Evolutionary conservation across 257 asterid species (phyloP).

Genomic region (Linaria vulgaris): DNA sequence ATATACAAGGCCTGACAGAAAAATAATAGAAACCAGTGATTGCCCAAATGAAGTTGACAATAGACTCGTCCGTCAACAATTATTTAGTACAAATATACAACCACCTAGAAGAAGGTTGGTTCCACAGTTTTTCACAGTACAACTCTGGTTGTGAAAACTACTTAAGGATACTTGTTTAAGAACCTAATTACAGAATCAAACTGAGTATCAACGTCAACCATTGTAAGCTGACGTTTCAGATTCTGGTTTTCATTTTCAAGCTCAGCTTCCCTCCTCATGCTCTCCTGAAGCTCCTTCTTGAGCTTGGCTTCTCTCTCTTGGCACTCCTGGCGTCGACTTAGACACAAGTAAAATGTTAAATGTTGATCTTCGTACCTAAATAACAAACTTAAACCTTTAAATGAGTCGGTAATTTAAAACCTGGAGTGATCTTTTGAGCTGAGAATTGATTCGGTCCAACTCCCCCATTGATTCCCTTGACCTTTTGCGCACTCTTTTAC

Average conservation of each 20-base stretch:
- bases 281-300: neutral
- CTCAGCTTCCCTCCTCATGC: neutral
- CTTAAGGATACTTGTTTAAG: neutral
- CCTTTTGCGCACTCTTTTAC: conserved; percentile 23
- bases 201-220: conserved; percentile 21
- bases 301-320: conserved; percentile 21
- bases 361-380: too few relatives aligned
- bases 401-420: conserved; percentile 5
- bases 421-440: conserved; percentile 21
- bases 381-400: neutral
- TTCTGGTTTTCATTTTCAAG: conserved; percentile 20
- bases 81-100: too few relatives aligned
- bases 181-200: conserved; percentile 17
- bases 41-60: too few relatives aligned
- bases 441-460: conserved; percentile 5
- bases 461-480: conserved; percentile 8
- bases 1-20: too few relatives aligned
- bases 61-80: too few relatives aligned
- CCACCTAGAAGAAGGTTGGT: too few relatives aligned
- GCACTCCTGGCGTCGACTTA: conserved; percentile 21
- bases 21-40: too few relatives aligned
- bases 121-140: too few relatives aligned
- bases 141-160: neutral
- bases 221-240: conserved; percentile 18
- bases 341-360: neutral